Conservation (phyloP, 2,329 filamentous ascomycete genomes). For the Ophiostoma himal-ulmi region DNA sequence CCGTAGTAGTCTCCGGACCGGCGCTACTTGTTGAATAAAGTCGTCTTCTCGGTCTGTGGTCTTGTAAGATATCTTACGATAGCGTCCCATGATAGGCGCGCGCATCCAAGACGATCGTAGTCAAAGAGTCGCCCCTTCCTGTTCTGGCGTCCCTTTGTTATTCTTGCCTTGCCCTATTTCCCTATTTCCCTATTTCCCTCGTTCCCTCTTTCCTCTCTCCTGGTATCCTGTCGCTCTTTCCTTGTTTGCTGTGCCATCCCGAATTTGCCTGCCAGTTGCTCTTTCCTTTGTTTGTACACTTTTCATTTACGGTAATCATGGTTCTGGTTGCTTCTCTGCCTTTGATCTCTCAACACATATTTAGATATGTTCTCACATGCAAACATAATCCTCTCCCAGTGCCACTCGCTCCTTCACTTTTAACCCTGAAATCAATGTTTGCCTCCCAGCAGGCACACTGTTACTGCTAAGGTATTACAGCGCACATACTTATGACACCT, state of each 20-base stretch:
- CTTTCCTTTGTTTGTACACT: constrained; percentile 4
- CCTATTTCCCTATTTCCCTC: neutral
- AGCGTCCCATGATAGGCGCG: constrained; percentile 1
- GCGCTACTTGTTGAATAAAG: neutral
- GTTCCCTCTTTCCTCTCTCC: neutral
- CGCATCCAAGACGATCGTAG: constrained; percentile 4
- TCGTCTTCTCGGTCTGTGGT: neutral
- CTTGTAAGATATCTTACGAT: neutral
- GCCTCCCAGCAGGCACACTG: constrained; percentile 5
- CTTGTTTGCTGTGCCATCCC: neutral
- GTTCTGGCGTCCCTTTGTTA: neutral
- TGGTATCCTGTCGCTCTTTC: neutral
- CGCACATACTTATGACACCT: neutral
- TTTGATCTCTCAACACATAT: too few species aligned
- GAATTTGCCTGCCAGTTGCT: neutral
- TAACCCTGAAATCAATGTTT: neutral
- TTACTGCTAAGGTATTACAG: neutral
- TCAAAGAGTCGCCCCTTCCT: neutral
- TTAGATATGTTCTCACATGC: neutral
- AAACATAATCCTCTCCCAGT: neutral
- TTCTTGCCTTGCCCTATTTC: constrained; percentile 10
- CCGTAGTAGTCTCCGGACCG: neutral
- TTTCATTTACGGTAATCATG: neutral
- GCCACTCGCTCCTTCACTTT: constrained; percentile 1
- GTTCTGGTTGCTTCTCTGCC: neutral